These are phyloP conservation scores for Baudoinia panamericana DNA, from an alignment of 495 filamentous ascomycete genomes.

Conservation along the genomic window DNA sequence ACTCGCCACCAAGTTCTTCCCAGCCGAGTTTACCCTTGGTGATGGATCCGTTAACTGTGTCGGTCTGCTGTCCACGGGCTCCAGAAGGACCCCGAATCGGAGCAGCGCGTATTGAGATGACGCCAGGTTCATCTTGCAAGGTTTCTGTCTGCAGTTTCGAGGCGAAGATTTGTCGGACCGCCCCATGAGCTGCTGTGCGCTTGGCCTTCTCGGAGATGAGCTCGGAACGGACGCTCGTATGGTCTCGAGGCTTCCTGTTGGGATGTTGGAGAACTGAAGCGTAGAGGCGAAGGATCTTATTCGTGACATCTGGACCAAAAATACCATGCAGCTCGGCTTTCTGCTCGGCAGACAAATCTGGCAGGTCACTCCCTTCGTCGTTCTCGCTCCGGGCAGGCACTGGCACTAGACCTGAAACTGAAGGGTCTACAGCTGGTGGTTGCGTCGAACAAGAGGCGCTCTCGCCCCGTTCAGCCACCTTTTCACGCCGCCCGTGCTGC, in stretches of 20 bases:
- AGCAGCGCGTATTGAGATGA: constrained; percentile 44
- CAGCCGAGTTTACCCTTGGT: constrained; percentile 35
- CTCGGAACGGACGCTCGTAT: constrained; percentile 27
- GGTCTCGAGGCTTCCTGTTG: constrained; percentile 30
- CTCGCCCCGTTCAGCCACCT: too few species aligned
- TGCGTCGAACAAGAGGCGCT: too few species aligned
- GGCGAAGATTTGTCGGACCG: constrained; percentile 54
- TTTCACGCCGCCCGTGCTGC: too few species aligned
- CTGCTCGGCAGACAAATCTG: constrained; percentile 13
- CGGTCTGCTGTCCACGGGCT: constrained; percentile 14
- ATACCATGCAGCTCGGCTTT: constrained; percentile 18
- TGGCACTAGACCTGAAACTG: too few species aligned
- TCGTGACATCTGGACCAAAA: constrained; percentile 23
- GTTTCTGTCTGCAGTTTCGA: constrained; percentile 54
- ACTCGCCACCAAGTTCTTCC: constrained; percentile 58
- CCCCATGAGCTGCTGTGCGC: constrained; percentile 51
- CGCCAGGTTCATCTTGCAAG: constrained; percentile 35
- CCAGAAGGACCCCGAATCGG: constrained; percentile 21
- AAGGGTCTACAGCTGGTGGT: too few species aligned
- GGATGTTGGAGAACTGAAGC: constrained; percentile 19
- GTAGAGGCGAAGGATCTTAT: constrained; percentile 22
- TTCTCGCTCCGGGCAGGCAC: background rate
- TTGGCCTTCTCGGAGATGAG: constrained; percentile 44
- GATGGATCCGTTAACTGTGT: constrained; percentile 18
- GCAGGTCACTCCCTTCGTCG: background rate